Conservation (phyloP, 2,329 filamentous ascomycete genomes). For the Cephalotrichum gorgonifer region DNA sequence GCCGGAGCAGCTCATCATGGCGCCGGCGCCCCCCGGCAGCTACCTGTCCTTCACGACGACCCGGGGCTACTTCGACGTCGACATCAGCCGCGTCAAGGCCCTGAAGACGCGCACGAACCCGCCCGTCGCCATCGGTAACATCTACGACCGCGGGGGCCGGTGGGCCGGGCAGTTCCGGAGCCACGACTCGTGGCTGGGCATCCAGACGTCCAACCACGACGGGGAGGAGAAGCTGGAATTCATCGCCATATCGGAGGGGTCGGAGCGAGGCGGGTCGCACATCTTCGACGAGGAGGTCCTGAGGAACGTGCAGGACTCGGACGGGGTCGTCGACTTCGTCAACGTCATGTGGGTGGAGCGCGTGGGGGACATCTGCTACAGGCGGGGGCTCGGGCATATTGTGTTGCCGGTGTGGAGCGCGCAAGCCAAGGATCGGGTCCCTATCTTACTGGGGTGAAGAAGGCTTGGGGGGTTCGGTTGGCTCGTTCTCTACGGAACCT, state of each 20-base stretch:
- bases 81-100: slow-evolving; percentile 24
- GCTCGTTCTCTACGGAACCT: no score
- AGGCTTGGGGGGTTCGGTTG: no score
- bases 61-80: slow-evolving; percentile 27
- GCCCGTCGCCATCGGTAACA: slow-evolving; percentile 30
- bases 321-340: slow-evolving; percentile 32
- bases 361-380: slow-evolving; percentile 29
- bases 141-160: slow-evolving; percentile 22
- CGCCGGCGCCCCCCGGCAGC: slow-evolving; percentile 22
- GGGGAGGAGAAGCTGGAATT: slow-evolving; percentile 33
- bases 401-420: slow-evolving; percentile 28
- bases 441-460: slow-evolving; percentile 28
- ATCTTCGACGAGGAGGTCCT: slow-evolving; percentile 28
- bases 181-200: slow-evolving; percentile 34
- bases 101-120: slow-evolving; percentile 24
- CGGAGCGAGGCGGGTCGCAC: slow-evolving; percentile 29
- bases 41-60: slow-evolving; percentile 28
- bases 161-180: slow-evolving; percentile 32
- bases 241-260: slow-evolving; percentile 28
- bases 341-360: slow-evolving; percentile 36
- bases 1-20: background rate
- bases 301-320: slow-evolving; percentile 24
- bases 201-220: slow-evolving; percentile 34
- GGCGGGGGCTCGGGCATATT: slow-evolving; percentile 31
- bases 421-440: slow-evolving; percentile 27